phyloP scores from a whole-genome alignment of 176 grass and related monocot species.

The Echinochloa phyllopogon region DNA sequence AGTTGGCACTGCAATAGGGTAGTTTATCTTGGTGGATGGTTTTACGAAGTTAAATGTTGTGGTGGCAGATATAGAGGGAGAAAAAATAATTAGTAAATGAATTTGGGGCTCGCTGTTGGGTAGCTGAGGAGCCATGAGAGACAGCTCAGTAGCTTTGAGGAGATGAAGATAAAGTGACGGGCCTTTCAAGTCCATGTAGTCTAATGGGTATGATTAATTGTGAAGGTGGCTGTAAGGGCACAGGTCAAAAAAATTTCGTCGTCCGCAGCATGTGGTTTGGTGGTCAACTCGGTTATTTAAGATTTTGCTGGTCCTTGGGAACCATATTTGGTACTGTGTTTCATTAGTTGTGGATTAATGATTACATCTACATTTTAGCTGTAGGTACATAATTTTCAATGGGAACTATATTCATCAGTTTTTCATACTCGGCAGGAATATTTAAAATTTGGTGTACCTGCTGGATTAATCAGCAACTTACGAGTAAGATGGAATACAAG shows the following conservation, averaged over 20 bases:
- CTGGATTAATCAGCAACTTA: conserved; percentile 54
- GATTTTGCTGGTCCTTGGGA: not conserved
- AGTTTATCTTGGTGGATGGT: not conserved
- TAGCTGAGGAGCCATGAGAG: not conserved
- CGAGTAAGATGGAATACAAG: conserved; percentile 49
- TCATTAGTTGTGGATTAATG: conserved; percentile 11
- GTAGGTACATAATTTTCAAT: conserved; percentile 13
- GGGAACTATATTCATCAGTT: conserved; percentile 27
- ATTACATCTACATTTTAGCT: conserved; percentile 24
- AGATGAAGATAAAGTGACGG: not conserved
- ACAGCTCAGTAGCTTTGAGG: not conserved
- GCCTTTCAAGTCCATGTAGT: not conserved
- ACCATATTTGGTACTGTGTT: conserved; percentile 12
- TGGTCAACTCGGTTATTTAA: not conserved
- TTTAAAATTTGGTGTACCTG: conserved; percentile 52
- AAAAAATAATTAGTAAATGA: not conserved
- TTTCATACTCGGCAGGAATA: conserved; percentile 47
- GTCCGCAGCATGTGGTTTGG: not conserved
- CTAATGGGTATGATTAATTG: not conserved
- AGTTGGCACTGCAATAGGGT: not conserved
- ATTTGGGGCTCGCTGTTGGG: not conserved
- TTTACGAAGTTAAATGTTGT: not conserved
- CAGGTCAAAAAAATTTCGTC: not conserved
- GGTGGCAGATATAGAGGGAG: not conserved
- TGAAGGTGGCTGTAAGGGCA: not conserved